Percentiles rank a stretch among this genome's conserved stretches.
These are phyloP conservation scores for Phlyctochytrium arcticum DNA, from an alignment of 192 early-diverging fungal genomes.

Conservation along the genomic window DNA sequence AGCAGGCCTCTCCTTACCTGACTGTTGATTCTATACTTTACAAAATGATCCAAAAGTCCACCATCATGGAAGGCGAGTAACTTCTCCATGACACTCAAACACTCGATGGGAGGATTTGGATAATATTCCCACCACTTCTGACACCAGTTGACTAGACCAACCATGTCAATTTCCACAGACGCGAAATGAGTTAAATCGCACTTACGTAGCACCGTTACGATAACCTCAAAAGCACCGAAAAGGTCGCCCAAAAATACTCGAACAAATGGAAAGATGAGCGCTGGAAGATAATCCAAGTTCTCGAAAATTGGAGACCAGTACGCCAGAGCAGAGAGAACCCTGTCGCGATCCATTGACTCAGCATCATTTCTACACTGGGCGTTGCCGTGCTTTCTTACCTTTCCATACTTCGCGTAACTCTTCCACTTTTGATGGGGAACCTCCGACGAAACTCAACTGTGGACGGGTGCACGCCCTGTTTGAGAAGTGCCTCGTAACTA, in stretches of 20 bases:
- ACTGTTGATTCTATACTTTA: conserved; percentile 35
- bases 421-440: conserved; percentile 50
- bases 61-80: conserved; percentile 47
- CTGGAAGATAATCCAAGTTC: conserved; percentile 55
- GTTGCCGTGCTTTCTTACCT: conserved; percentile 16
- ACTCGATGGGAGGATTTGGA: conserved; percentile 59
- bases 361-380: background rate
- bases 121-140: conserved; percentile 70
- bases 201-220: conserved; percentile 53
- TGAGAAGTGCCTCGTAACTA: conserved; percentile 47
- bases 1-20: conserved; percentile 29
- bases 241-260: conserved; percentile 50
- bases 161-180: background rate
- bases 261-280: conserved; percentile 56
- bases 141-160: conserved; percentile 51
- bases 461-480: conserved; percentile 40
- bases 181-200: background rate
- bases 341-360: conserved; percentile 2
- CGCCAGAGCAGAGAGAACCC: conserved; percentile 49
- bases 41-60: conserved; percentile 48
- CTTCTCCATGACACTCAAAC: conserved; percentile 48
- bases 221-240: conserved; percentile 50
- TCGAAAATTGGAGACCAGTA: conserved; percentile 62
- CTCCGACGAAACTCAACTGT: conserved; percentile 36
- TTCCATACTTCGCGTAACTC: conserved; percentile 45